phyloP scores from a whole-genome alignment of 495 filamentous ascomycete species.

The Wilcoxina mikolae region DNA sequence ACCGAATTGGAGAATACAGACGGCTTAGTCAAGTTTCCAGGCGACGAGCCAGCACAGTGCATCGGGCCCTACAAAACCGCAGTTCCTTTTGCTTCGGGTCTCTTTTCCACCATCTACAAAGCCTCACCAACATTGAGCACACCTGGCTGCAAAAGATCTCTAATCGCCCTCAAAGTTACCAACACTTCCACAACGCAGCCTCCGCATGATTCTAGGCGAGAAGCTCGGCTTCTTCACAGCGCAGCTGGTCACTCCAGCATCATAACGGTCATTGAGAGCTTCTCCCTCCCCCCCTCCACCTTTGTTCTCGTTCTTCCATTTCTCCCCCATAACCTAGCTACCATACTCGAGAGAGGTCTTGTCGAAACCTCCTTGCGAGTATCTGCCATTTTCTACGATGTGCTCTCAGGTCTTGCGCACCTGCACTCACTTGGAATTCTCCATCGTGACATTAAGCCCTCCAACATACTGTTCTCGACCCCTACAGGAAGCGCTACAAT shows the following conservation, averaged over 20 bases:
- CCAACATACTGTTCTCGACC: constrained; percentile 63
- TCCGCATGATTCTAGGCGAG: constrained; percentile 66
- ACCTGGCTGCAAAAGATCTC: constrained; percentile 9
- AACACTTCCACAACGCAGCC: constrained; percentile 52
- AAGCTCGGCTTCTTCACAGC: constrained; percentile 53
- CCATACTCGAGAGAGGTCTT: constrained; percentile 37
- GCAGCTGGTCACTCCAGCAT: constrained; percentile 36
- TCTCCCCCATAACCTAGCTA: constrained; percentile 53
- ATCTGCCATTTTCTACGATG: background rate
- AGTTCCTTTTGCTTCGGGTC: constrained; percentile 53
- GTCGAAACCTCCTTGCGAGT: constrained; percentile 31
- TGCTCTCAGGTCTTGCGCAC: constrained; percentile 43
- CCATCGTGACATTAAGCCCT: constrained; percentile 88
- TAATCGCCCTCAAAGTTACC: constrained; percentile 78
- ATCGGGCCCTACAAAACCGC: constrained; percentile 63
- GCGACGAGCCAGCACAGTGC: background rate
- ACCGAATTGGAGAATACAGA: background rate
- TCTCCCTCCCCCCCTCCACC: constrained; percentile 51
- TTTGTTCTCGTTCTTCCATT: constrained; percentile 76
- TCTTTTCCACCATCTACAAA: constrained; percentile 73
- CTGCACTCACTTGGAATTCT: constrained; percentile 63
- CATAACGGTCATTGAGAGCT: constrained; percentile 54
- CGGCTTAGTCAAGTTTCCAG: background rate
- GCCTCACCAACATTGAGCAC: constrained; percentile 27
- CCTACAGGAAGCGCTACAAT: constrained; percentile 50